Conservation (phyloP, 2,329 filamentous ascomycete genomes). For the Cordyceps cateniannulata region DNA sequence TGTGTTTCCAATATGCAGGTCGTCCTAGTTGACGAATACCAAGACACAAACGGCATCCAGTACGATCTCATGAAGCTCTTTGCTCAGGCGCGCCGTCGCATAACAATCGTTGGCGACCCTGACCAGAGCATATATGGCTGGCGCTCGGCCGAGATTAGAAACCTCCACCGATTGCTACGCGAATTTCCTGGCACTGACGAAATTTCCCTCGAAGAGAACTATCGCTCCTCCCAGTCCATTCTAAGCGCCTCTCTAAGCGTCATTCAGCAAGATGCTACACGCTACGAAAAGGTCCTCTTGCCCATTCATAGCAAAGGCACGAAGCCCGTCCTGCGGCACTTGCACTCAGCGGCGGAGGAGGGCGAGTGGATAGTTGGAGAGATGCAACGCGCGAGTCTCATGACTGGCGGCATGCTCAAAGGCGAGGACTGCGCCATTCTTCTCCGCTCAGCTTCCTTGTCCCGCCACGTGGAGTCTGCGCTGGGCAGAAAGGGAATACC, state of each 20-base stretch:
- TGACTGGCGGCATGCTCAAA: conserved; percentile 68
- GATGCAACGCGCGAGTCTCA: conserved; percentile 60
- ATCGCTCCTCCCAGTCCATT: conserved; percentile 83
- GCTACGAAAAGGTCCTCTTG: conserved; percentile 73
- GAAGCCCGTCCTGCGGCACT: conserved; percentile 69
- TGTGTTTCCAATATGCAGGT: conserved; percentile 88
- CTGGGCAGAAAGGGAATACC: conserved; percentile 75
- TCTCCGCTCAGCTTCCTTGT: conserved; percentile 76
- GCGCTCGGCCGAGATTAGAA: conserved; percentile 86
- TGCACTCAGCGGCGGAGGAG: conserved; percentile 65
- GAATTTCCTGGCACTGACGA: conserved; percentile 75
- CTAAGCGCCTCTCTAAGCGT: conserved; percentile 72
- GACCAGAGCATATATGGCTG: conserved; percentile 98
- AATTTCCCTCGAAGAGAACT: conserved; percentile 87
- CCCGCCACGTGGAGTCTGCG: conserved; percentile 76
- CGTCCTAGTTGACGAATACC: conserved; percentile 93
- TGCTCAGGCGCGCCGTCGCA: conserved; percentile 63
- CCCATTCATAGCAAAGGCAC: conserved; percentile 77
- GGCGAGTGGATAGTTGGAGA: conserved; percentile 86
- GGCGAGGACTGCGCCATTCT: conserved; percentile 79
- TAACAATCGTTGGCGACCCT: conserved; percentile 92
- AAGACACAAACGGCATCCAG: conserved; percentile 93
- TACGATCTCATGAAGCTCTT: conserved; percentile 91
- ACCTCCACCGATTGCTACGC: conserved; percentile 69
- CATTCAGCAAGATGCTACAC: conserved; percentile 79